Conservation (phyloP, 1,284 basidiomycete species). For the Vanrija sp. region DNA sequence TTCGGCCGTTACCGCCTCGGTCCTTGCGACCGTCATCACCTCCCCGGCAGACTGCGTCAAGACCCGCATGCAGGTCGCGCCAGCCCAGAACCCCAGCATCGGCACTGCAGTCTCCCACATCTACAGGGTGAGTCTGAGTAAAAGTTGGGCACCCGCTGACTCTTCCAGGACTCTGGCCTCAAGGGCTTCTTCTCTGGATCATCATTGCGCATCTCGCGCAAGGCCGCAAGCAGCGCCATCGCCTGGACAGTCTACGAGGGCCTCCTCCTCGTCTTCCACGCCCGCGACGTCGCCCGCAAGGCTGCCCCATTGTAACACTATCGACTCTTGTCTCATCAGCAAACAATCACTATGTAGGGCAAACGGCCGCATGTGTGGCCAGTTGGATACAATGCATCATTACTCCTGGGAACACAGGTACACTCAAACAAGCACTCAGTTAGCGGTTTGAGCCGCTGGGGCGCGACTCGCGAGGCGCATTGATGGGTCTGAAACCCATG, state of each 20-base stretch:
- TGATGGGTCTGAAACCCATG: slow-evolving; percentile 69
- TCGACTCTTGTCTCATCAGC: no score
- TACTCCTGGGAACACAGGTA: no score
- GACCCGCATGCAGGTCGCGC: slow-evolving; percentile 85
- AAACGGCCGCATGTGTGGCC: no score
- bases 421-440: no score
- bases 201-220: slow-evolving; percentile 74
- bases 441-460: no score
- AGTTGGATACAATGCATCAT: no score
- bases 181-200: slow-evolving; percentile 80
- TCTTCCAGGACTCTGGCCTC: slow-evolving; percentile 69
- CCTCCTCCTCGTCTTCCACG: slow-evolving; percentile 59
- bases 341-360: no score
- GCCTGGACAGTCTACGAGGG: slow-evolving; percentile 92
- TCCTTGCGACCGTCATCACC: slow-evolving; percentile 72
- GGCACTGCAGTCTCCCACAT: slow-evolving; percentile 61
- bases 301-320: no score
- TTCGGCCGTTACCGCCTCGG: slow-evolving; percentile 67
- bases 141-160: not conserved
- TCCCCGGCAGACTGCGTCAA: slow-evolving; percentile 90
- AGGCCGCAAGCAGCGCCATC: slow-evolving; percentile 83
- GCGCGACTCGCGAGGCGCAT: slow-evolving; percentile 7
- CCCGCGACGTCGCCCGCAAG: slow-evolving; percentile 4
- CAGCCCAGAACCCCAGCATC: slow-evolving; percentile 66
- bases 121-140: slow-evolving; percentile 57